Percentiles rank a stretch among this genome's conserved stretches.
Conservation (phyloP, 129 eudicot species). For the Helianthus annuus region HanXRQr2.0-SUNRISE NC_035437.2:171619534-171620033, state of each 20-base stretch:
- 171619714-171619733: slow-evolving; percentile 64
- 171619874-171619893: slow-evolving; percentile 49
- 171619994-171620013: slow-evolving; percentile 44
- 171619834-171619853: slow-evolving; percentile 40
- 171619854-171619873: slow-evolving; percentile 24
- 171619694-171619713: slow-evolving; percentile 72
- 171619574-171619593: slow-evolving; percentile 32
- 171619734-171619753: slow-evolving; percentile 75
- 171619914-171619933: slow-evolving; percentile 77
- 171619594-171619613: slow-evolving; percentile 60
- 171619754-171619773: slow-evolving; percentile 93
- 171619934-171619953: slow-evolving; percentile 61
- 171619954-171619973: slow-evolving; percentile 46
- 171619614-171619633: slow-evolving; percentile 48
- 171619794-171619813: slow-evolving; percentile 65
- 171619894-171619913: slow-evolving; percentile 52
- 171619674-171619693: slow-evolving; percentile 85
- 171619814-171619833: slow-evolving; percentile 56
- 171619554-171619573: neutral
- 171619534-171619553: neutral
- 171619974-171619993: slow-evolving; percentile 37
- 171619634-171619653: slow-evolving; percentile 40
- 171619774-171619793: slow-evolving; percentile 83
- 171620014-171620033: slow-evolving; percentile 59
- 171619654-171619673: slow-evolving; percentile 65